Evolutionary conservation across 2,329 filamentous ascomycete species (phyloP), one percentile per base, ranked within the genome.

Genomic region (Trichoderma sp.): DNA sequence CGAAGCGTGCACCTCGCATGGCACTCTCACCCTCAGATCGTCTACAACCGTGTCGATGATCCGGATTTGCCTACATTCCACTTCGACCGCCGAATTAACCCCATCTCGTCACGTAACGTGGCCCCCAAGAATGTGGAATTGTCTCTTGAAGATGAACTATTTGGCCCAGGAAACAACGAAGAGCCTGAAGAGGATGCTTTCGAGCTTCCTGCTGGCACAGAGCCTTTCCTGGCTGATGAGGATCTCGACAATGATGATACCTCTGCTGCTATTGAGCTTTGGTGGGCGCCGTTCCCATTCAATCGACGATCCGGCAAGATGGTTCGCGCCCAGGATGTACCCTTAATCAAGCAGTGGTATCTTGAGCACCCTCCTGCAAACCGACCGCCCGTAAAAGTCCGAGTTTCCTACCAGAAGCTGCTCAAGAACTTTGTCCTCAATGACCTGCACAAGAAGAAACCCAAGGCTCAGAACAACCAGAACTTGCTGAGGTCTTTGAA

Each of bases 221-320:
- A 97, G 78, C 93, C 95, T 2, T 99, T 99, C 82, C 84, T 99
- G 72, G 89, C 87, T 0, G 93, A 97, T 5, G 92, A 98, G 74
- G 92, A 95, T 42, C 83, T 99, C 1, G 94, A 93, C 75, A 97
- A 91, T 3, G 88, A 91, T 17, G 92, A 98, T 69, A 99, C 95
- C 5, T 87, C 94, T 3, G 90, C 93, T 13, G 96, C 95, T 2
- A 97, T 99, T 71, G 89, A 93, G 60, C 83, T 99, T 25, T 99
- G 95, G 94, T 99, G 96, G 96, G 94, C 95, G 32, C 96, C 95
- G 27, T 97, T 92, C 77, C 95, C 96, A 0, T 99, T 99, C 78
- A 90, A 99, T 79, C 90, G 93, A 74, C 88, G 95, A 67, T 98
- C 95, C 45, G 95, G 95, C 39, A 91, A 89, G 72, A 99, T 97